Evolutionary conservation across 306 rosid species (phyloP).

Genomic region (Prunus armeniaca): DNA sequence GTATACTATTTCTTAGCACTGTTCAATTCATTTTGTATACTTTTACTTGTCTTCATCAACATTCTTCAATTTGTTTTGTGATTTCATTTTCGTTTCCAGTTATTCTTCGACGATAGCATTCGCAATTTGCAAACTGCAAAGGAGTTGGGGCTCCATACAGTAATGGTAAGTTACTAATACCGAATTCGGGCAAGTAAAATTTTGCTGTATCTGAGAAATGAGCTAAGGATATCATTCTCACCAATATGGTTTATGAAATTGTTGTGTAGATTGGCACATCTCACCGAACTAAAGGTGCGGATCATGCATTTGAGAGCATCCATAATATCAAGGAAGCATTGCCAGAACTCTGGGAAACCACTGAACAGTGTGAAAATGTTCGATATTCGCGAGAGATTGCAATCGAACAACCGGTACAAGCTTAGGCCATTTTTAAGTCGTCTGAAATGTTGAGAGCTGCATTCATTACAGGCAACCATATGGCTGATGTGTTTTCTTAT

Average conservation of each 20-base stretch:
- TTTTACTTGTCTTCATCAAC: background rate
- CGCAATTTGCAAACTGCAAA: conserved; percentile 65
- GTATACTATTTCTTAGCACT: background rate
- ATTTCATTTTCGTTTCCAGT: conserved; percentile 34
- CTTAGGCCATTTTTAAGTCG: conserved; percentile 32
- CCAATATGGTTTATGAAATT: background rate
- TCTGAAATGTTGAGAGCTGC: background rate
- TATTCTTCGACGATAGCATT: conserved; percentile 80
- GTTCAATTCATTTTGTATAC: background rate
- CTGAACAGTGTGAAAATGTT: conserved; percentile 38
- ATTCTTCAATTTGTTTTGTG: background rate
- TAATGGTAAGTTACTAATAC: conserved; percentile 43
- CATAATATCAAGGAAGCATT: conserved; percentile 82
- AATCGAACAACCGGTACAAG: conserved; percentile 64
- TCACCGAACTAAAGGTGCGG: conserved; percentile 42
- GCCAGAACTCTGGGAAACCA: conserved; percentile 80
- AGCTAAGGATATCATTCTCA: background rate
- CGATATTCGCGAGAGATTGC: conserved; percentile 41
- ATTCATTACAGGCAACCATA: background rate
- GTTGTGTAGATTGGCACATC: conserved; percentile 69
- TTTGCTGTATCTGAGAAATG: background rate
- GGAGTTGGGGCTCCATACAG: conserved; percentile 64
- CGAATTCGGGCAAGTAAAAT: background rate
- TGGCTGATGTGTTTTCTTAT: background rate
- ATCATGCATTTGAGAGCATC: conserved; percentile 84